Evolutionary conservation across 139 green algal genomes (phyloP).

Genomic region (Picochlorum sp.): DNA sequence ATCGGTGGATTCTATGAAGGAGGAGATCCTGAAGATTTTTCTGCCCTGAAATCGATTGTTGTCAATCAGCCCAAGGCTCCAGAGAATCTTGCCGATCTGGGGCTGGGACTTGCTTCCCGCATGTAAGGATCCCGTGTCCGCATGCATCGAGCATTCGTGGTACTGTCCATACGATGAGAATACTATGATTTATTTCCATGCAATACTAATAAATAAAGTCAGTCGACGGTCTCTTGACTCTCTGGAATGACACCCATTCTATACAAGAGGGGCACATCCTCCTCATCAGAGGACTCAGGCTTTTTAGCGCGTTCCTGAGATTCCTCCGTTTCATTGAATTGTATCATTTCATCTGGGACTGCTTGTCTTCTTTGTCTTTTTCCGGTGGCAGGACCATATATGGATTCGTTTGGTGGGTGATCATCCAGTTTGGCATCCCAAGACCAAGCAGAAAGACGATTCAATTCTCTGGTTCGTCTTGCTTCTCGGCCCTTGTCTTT

Average conservation of each 20-base stretch:
- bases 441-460: neutral
- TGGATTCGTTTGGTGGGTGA: slow-evolving; percentile 1
- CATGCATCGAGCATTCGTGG: neutral
- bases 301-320: neutral
- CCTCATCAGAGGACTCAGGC: slow-evolving; percentile 7
- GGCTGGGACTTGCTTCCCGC: slow-evolving; percentile 32
- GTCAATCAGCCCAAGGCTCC: slow-evolving; percentile 26
- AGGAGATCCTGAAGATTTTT: slow-evolving; percentile 58
- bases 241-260: neutral
- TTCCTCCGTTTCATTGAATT: no score
- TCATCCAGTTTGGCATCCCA: slow-evolving; percentile 10
- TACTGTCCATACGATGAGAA: no score
- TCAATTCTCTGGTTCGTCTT: neutral
- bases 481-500: no score
- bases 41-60: slow-evolving; percentile 53
- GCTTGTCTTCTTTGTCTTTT: neutral
- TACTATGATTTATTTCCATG: no score
- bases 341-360: no score
- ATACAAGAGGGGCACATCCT: slow-evolving; percentile 4
- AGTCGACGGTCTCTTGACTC: neutral
- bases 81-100: slow-evolving; percentile 18
- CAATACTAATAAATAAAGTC: no score
- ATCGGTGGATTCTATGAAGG: slow-evolving; percentile 80
- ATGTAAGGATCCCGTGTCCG: slow-evolving; percentile 17
- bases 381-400: slow-evolving; percentile 1